Evolutionary conservation across 2,329 filamentous ascomycete species (phyloP).

Genomic region (Cladophialophora psammophila): DNA sequence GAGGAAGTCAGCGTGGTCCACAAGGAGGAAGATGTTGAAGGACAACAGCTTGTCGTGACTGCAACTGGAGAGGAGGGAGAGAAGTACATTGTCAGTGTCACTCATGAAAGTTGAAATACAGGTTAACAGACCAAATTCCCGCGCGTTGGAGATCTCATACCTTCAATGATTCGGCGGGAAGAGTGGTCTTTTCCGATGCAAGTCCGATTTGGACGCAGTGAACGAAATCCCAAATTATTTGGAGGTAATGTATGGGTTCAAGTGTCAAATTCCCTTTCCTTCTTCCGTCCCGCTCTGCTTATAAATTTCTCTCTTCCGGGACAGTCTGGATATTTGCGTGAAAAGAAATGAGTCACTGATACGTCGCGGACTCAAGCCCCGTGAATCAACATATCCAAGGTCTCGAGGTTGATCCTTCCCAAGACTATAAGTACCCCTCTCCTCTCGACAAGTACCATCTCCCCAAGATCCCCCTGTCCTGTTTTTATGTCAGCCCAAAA

Average conservation of each 20-base stretch:
- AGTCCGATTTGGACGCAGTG: background rate
- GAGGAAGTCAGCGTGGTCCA: conserved; percentile 16
- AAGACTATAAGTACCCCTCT: background rate
- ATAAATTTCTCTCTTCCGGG: background rate
- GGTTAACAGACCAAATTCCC: background rate
- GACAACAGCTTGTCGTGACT: conserved; percentile 21
- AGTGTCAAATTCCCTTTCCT: background rate
- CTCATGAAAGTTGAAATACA: conserved; percentile 26
- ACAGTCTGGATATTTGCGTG: background rate
- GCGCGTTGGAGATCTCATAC: background rate
- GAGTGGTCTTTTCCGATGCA: background rate
- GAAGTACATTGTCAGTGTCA: conserved; percentile 26
- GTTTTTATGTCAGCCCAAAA: background rate
- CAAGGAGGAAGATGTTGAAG: conserved; percentile 20
- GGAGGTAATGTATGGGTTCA: conserved; percentile 2
- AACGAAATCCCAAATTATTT: background rate
- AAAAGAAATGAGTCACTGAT: background rate
- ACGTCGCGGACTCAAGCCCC: background rate
- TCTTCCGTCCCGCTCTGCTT: background rate
- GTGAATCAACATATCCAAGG: background rate
- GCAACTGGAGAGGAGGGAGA: conserved; percentile 24
- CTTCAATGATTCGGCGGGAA: background rate
- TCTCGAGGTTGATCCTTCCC: background rate
- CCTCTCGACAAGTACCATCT: background rate
- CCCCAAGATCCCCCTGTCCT: background rate